phyloP scores from a whole-genome alignment of 129 eudicot species.

The Flaveria ramosissima region DNA sequence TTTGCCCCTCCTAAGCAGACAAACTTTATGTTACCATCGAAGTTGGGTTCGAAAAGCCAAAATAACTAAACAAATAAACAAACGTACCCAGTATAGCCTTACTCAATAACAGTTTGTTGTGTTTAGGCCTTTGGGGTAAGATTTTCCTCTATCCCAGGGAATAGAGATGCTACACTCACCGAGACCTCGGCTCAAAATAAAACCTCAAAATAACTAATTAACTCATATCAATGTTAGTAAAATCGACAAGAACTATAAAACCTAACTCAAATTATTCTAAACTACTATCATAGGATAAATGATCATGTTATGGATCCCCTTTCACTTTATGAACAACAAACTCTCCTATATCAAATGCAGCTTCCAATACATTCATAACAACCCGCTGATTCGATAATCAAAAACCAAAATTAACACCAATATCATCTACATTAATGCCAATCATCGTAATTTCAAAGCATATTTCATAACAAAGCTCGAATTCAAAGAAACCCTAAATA shows the following conservation, averaged over 20 bases:
- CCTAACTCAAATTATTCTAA: background rate
- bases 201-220: no score
- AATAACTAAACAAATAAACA: no score
- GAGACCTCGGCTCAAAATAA: no score
- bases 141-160: no score
- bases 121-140: no score
- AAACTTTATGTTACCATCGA: background rate
- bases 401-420: constrained; percentile 11
- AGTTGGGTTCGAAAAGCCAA: no score
- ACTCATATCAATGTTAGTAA: no score
- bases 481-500: constrained; percentile 14
- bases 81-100: no score
- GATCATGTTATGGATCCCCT: background rate
- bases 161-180: no score
- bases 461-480: background rate
- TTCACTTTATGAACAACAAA: no score
- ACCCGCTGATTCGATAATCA: background rate
- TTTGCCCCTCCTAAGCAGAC: constrained; percentile 7
- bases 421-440: constrained; percentile 3
- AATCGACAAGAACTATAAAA: background rate
- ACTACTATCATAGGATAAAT: constrained; percentile 8
- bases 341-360: no score
- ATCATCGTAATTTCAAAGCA: background rate
- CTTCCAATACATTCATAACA: background rate
- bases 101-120: no score